A percentile compares a stretch with the other conserved stretches of the same genome.
These are phyloP conservation scores for Arthrobotrys entomopaga DNA, from an alignment of 2,329 filamentous ascomycete species.

Conservation along the genomic window DNA sequence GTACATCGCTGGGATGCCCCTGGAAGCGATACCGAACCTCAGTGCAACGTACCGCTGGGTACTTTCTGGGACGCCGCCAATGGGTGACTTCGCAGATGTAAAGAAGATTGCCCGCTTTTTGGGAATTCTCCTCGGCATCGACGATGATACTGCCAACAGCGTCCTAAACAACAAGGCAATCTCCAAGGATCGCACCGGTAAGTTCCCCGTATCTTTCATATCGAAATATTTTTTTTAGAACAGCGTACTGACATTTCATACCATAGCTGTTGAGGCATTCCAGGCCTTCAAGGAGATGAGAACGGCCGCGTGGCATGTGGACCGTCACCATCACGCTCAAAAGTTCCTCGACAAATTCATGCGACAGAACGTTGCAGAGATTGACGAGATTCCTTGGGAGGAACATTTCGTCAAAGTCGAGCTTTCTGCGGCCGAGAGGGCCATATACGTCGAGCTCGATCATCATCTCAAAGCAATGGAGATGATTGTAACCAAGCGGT, in stretches of 20 bases:
- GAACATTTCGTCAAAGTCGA: constrained; percentile 64
- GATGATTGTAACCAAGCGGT: constrained; percentile 63
- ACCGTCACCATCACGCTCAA: constrained; percentile 67
- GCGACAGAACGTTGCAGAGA: constrained; percentile 63
- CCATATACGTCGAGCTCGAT: constrained; percentile 68
- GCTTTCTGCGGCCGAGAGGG: constrained; percentile 65
- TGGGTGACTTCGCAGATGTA: constrained; percentile 70
- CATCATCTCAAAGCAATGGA: constrained; percentile 67
- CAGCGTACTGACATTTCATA: not conserved
- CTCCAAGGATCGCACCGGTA: constrained; percentile 64
- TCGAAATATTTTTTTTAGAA: not conserved
- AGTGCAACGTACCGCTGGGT: constrained; percentile 69
- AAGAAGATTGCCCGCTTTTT: constrained; percentile 70
- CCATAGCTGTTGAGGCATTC: constrained; percentile 68
- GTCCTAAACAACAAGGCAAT: constrained; percentile 64
- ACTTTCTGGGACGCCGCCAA: constrained; percentile 71
- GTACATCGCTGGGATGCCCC: constrained; percentile 64
- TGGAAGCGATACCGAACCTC: constrained; percentile 64
- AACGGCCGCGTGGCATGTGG: constrained; percentile 67
- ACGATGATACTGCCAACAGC: constrained; percentile 66
- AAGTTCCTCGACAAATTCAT: constrained; percentile 66
- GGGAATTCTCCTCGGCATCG: constrained; percentile 67
- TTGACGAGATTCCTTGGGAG: constrained; percentile 64
- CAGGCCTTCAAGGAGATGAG: constrained; percentile 66
- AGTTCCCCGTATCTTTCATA: constrained; percentile 34